Base-by-base conservation (phyloP, 495 filamentous ascomycete genomes). In the Pyrenula aspistea region DNA sequence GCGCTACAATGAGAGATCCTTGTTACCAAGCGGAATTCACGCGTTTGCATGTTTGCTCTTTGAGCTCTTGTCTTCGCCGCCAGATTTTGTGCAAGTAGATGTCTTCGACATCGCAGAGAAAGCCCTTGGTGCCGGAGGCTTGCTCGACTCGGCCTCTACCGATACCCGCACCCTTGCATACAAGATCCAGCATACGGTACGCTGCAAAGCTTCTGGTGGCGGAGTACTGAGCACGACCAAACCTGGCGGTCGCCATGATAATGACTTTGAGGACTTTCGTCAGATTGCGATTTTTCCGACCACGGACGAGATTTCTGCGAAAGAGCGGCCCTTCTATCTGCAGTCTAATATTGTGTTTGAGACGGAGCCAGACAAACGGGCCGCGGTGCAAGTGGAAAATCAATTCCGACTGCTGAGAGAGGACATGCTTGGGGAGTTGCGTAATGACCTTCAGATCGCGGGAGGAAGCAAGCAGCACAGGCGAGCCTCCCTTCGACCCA, bases 341-440 rank as follows among this genome's bases (percentile, higher is more conserved):
- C 74, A 64, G 10, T 75, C 72, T 1, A 67, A 70, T 0, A 74
- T 71, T 11, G 66, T 80, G 1, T 53, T 64, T 4, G 68, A 72
- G 1, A 57, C 57, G 19, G 57, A 59, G 0, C 25, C 60, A 1
- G 10, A 68, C 15, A 0, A 58, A 0, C 80, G 85, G 0, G 59
- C 75, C 0, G 65, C 63, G 0, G 67, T 71, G 0, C 84, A 89
- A 64, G 59, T 88, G 0, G 88, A 90, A 62, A 90, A 89, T 60
- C 86, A 91, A 56, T 94, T 89, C 61, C 85, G 88, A 0, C 77
- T 92, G 1, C 67, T 89, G 1, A 70, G 88, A 2, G 86, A 92
- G 59, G 88, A 92, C 56, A 83, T 91, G 78, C 67, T 90, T 0
- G 77, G 70, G 0, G 85, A 85, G 54, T 66, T 91, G 10, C 77